Percentiles rank a stretch among this genome's conserved stretches.
Evolutionary conservation across 495 filamentous ascomycete genomes (phyloP).

Genomic region (Opeltia flavorubescens): DNA sequence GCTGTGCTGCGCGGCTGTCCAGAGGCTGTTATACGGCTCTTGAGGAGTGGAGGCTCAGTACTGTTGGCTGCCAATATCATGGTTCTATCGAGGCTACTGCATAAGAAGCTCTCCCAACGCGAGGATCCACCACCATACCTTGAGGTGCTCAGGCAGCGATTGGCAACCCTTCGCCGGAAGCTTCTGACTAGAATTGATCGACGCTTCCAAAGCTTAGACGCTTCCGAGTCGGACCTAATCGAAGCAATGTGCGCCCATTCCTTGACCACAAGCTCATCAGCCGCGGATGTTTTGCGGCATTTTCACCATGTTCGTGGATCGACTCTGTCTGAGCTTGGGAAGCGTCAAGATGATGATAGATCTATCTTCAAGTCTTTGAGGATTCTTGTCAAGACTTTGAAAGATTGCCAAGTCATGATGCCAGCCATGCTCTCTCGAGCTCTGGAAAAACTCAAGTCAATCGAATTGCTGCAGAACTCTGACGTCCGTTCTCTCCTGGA

Average conservation of each 20-base stretch:
- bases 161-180: slow-evolving; percentile 44
- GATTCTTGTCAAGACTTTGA: slow-evolving; percentile 64
- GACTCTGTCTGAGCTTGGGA: slow-evolving; percentile 46
- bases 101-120: slow-evolving; percentile 49
- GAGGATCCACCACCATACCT: slow-evolving; percentile 37
- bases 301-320: slow-evolving; percentile 64
- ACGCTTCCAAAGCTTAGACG: slow-evolving; percentile 39
- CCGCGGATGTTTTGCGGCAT: slow-evolving; percentile 64
- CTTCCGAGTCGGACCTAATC: slow-evolving; percentile 41
- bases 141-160: slow-evolving; percentile 44
- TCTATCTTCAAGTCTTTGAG: slow-evolving; percentile 48
- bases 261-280: slow-evolving; percentile 66
- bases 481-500: slow-evolving; percentile 51
- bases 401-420: slow-evolving; percentile 58
- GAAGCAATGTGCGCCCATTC: slow-evolving; percentile 70
- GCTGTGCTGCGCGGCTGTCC: slow-evolving; percentile 48
- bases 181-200: slow-evolving; percentile 55
- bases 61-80: slow-evolving; percentile 67
- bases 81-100: slow-evolving; percentile 57
- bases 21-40: slow-evolving; percentile 36
- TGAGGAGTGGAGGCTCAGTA: slow-evolving; percentile 43
- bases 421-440: slow-evolving; percentile 59
- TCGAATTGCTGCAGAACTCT: slow-evolving; percentile 54
- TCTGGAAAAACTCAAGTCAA: slow-evolving; percentile 51
- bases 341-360: slow-evolving; percentile 19